A percentile compares a stretch with the other conserved stretches of the same genome.
These are phyloP conservation scores for Pleurotus tuber-regium DNA, from an alignment of 768 basidiomycete genomes.

Conservation along the genomic window DNA sequence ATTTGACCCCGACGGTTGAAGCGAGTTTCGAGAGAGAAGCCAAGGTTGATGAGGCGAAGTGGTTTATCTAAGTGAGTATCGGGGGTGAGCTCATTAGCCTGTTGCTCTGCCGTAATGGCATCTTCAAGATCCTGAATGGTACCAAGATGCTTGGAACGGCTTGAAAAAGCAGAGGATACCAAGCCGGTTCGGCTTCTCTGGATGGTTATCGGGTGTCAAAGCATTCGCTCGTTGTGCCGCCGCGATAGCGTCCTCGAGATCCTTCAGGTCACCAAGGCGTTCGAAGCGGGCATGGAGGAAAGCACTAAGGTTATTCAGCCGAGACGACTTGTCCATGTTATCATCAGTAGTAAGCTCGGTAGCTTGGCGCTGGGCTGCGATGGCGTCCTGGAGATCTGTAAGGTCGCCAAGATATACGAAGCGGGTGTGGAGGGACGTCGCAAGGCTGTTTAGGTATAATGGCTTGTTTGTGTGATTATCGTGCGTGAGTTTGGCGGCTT, in stretches of 20 bases:
- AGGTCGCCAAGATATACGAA: not conserved
- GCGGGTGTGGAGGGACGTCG: not conserved
- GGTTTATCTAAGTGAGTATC: not conserved
- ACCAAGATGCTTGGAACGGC: not conserved
- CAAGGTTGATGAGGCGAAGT: not conserved
- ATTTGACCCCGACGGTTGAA: too few relatives aligned
- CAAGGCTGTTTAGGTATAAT: not conserved
- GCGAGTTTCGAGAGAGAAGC: not conserved
- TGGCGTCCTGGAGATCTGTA: not conserved
- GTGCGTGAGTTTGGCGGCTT: not conserved
- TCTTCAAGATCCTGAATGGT: not conserved
- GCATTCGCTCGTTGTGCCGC: not conserved
- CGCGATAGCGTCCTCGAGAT: not conserved
- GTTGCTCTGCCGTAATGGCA: not conserved
- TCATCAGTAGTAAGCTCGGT: not conserved
- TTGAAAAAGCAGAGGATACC: not conserved
- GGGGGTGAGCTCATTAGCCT: not conserved
- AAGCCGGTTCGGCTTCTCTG: not conserved
- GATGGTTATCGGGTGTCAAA: not conserved
- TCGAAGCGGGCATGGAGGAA: not conserved
- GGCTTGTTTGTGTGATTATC: not conserved
- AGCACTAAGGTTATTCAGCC: not conserved
- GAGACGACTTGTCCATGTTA: not conserved
- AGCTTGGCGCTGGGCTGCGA: not conserved
- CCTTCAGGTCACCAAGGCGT: not conserved